Evolutionary conservation across 768 basidiomycete species (phyloP), one percentile per base, ranked within the genome.

Genomic region (Lanmaoa pseudosensibilis): DNA sequence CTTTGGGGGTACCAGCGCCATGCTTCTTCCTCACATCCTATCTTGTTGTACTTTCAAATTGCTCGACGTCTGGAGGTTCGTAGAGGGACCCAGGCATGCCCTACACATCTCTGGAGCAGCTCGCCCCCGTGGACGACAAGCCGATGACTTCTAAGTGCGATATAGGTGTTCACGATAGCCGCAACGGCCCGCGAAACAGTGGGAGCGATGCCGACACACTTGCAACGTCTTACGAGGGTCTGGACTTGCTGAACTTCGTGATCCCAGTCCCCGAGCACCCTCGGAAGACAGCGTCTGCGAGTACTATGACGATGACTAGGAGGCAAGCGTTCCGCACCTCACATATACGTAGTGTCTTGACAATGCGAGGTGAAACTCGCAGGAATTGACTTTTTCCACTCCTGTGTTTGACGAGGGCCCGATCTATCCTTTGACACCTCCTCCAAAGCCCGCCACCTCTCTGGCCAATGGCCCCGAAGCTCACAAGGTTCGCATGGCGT

Each of bases 191-290:
- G 5, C n/a, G n/a, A n/a, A n/a, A n/a, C n/a, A n/a, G n/a, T n/a
- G n/a, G 36, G 30, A n/a, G 3, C 11, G 23, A 46, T 18, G 12
- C 6, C n/a, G 36, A 55, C 15, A n/a, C 10, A 10, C 21, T 25
- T 18, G 2, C 33, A 10, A n/a, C n/a, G 5, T 12, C 46, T 38
- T 25, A 50, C 10, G 53, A 45, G 5, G 48, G 50, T 11, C 10
- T 3, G 25, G n/a, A 51, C 61, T 63, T 18, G 43, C 37, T 16
- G 55, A 55, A 13, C 59, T 66, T 16, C 54, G 61, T 2, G 55
- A 69, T 30, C 52, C 55, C 39, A 5, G 4, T 8, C 55, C 61
- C 37, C 50, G 36, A 2, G 2, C 40, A 5, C 27, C 58, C 6
- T 52, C 49, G n/a, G 56, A 62, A 25, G 54, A 57, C 19, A 50